phyloP scores from a whole-genome alignment of 495 filamentous ascomycete species.

The Aeminium ludgeri region DNA sequence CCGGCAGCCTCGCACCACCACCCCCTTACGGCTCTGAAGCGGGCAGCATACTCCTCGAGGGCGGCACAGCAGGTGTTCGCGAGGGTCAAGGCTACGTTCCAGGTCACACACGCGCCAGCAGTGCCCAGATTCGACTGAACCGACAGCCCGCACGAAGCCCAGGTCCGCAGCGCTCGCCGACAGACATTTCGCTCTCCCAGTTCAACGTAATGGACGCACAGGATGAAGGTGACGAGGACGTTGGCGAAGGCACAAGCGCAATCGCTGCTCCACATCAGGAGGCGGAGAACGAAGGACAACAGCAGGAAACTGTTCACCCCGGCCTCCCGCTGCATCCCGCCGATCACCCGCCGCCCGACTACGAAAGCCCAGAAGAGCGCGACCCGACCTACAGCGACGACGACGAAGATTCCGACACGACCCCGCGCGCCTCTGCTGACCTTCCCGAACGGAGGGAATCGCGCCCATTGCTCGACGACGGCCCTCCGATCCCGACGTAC shows the following conservation, averaged over 20 bases:
- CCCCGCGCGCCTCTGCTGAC: slow-evolving; percentile 6
- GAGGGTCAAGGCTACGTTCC: slow-evolving; percentile 38
- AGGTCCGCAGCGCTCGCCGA: slow-evolving; percentile 79
- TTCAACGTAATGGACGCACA: slow-evolving; percentile 44
- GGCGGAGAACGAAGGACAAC: neutral
- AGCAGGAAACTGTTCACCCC: slow-evolving; percentile 8
- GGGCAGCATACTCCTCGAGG: slow-evolving; percentile 84
- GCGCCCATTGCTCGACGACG: slow-evolving; percentile 3
- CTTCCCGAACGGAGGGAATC: slow-evolving; percentile 1
- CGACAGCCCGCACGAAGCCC: slow-evolving; percentile 56
- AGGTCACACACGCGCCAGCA: slow-evolving; percentile 36
- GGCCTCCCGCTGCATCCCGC: slow-evolving; percentile 19
- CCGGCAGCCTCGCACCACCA: slow-evolving; percentile 82
- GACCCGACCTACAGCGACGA: slow-evolving; percentile 6
- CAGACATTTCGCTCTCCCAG: slow-evolving; percentile 83
- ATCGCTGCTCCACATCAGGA: slow-evolving; percentile 11
- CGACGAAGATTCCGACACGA: slow-evolving; percentile 6
- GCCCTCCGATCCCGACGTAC: slow-evolving; percentile 25
- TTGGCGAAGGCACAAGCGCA: slow-evolving; percentile 54
- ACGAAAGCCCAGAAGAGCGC: slow-evolving; percentile 22
- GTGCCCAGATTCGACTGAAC: slow-evolving; percentile 40
- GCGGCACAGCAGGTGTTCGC: slow-evolving; percentile 50
- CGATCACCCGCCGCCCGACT: slow-evolving; percentile 27
- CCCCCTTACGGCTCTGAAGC: slow-evolving; percentile 94
- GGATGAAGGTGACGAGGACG: slow-evolving; percentile 39